Conservation (phyloP, 2,329 filamentous ascomycete species). For the Trichoderma sp. region DNA sequence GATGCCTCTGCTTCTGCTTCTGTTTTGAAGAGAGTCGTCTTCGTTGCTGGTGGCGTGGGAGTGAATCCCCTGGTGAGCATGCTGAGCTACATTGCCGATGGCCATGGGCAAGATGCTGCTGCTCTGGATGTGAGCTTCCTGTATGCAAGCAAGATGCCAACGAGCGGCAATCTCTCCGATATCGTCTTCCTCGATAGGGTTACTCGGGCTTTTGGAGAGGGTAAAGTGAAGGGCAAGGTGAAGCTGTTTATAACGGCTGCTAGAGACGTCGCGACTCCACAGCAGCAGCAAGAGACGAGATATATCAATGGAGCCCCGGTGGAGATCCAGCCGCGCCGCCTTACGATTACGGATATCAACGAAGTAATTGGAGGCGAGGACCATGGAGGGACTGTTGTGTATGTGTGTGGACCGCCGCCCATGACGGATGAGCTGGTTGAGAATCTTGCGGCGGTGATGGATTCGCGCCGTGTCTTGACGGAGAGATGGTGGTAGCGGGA, state of each 20-base stretch:
- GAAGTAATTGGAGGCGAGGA: conserved; percentile 41
- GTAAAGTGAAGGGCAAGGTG: conserved; percentile 44
- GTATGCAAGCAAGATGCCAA: conserved; percentile 56
- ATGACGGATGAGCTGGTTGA: conserved; percentile 70
- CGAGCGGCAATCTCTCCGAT: conserved; percentile 32
- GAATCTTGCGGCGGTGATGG: conserved; percentile 46
- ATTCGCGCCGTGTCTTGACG: conserved; percentile 52
- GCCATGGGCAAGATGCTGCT: background rate
- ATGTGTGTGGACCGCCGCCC: conserved; percentile 66
- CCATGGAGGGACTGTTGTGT: conserved; percentile 52
- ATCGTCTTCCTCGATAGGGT: conserved; percentile 58
- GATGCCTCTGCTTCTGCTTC: conserved; percentile 47
- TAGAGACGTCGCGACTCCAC: background rate
- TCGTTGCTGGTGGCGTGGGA: conserved; percentile 80
- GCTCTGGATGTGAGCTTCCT: conserved; percentile 57
- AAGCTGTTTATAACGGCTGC: conserved; percentile 51
- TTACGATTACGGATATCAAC: conserved; percentile 46
- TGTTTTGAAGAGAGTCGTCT: conserved; percentile 52
- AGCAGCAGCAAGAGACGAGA: background rate
- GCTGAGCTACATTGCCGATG: conserved; percentile 57
- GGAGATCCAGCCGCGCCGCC: conserved; percentile 41
- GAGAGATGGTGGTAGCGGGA: conserved; percentile 64
- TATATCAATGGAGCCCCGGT: conserved; percentile 25
- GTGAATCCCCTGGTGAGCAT: conserved; percentile 82
- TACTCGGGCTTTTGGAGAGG: conserved; percentile 42